Conservation (phyloP, 1,284 basidiomycete genomes). For the Malassezia restricta region DNA sequence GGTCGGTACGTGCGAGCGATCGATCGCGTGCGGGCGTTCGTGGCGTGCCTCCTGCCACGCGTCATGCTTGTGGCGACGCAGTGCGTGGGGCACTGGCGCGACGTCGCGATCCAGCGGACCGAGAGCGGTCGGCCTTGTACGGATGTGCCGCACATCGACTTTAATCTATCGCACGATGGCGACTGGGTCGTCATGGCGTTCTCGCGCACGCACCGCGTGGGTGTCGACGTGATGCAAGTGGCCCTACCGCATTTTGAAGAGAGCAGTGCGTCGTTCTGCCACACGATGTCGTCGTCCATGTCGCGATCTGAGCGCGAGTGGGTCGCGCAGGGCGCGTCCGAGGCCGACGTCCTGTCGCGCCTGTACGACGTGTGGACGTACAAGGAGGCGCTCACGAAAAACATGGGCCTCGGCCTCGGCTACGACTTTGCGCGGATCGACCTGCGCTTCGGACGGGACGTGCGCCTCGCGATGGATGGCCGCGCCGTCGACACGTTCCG, state of each 20-base stretch:
- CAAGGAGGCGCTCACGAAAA: conserved; percentile 43
- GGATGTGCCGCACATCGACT: conserved; percentile 17
- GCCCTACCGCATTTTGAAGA: conserved; percentile 30
- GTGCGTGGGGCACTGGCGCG: not conserved
- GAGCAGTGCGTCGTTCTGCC: conserved; percentile 18
- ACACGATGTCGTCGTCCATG: conserved; percentile 37
- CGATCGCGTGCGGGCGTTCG: conserved; percentile 24
- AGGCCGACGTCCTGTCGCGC: conserved; percentile 16
- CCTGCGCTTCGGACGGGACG: conserved; percentile 1
- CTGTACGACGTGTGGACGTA: conserved; percentile 37
- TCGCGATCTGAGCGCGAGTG: conserved; percentile 24
- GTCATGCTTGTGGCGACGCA: conserved; percentile 2
- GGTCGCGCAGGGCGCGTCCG: conserved; percentile 13
- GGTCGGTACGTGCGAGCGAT: conserved; percentile 18
- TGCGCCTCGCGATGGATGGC: not conserved
- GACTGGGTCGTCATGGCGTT: conserved; percentile 41
- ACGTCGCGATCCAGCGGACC: conserved; percentile 1
- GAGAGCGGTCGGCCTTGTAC: conserved; percentile 20
- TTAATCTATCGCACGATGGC: conserved; percentile 38
- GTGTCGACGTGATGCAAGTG: conserved; percentile 39
- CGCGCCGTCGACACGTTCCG: not conserved
- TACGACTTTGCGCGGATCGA: conserved; percentile 34
- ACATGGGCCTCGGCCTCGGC: conserved; percentile 32
- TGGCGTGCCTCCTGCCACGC: conserved; percentile 22
- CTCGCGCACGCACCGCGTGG: conserved; percentile 14